A percentile compares a stretch with the other conserved stretches of the same genome.
Evolutionary conservation across 2,329 filamentous ascomycete genomes (phyloP).

Genomic region (Neofusicoccum sp.): DNA sequence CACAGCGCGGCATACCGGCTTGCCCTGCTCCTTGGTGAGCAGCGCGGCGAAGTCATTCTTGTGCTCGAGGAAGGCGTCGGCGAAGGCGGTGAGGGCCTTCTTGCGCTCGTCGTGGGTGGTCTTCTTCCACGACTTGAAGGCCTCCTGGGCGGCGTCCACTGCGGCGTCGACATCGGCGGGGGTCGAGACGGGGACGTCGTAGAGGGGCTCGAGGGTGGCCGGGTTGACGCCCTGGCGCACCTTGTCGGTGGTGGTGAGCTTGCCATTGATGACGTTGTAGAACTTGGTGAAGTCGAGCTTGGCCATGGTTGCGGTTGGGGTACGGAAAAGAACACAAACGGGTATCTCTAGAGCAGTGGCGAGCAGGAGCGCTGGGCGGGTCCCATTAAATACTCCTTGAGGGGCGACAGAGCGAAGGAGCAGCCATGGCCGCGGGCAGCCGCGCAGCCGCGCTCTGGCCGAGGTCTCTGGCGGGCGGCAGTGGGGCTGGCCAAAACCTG

Average conservation of each 20-base stretch:
- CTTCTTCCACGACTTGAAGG: slow-evolving; percentile 45
- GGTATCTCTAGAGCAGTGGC: background rate
- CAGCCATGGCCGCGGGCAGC: background rate
- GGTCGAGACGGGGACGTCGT: slow-evolving; percentile 49
- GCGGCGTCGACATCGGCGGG: slow-evolving; percentile 49
- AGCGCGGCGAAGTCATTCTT: slow-evolving; percentile 25
- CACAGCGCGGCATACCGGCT: slow-evolving; percentile 19
- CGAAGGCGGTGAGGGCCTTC: slow-evolving; percentile 23
- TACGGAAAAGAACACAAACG: background rate
- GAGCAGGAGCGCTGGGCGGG: background rate
- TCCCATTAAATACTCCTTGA: no score
- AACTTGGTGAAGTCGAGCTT: slow-evolving; percentile 18
- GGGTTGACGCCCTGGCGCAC: slow-evolving; percentile 51
- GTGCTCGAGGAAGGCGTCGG: slow-evolving; percentile 21
- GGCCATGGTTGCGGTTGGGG: background rate
- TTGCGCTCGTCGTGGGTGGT: slow-evolving; percentile 25
- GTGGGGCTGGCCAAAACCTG: background rate
- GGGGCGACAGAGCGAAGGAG: background rate
- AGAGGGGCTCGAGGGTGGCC: slow-evolving; percentile 46
- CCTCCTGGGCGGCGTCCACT: slow-evolving; percentile 44
- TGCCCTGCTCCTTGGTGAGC: slow-evolving; percentile 28
- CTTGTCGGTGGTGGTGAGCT: slow-evolving; percentile 39
- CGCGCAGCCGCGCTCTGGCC: background rate
- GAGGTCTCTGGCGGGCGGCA: no score
- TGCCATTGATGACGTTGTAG: slow-evolving; percentile 50